Base-by-base conservation (phyloP, 768 basidiomycete species). In the Podaxis mareebaensis region DNA sequence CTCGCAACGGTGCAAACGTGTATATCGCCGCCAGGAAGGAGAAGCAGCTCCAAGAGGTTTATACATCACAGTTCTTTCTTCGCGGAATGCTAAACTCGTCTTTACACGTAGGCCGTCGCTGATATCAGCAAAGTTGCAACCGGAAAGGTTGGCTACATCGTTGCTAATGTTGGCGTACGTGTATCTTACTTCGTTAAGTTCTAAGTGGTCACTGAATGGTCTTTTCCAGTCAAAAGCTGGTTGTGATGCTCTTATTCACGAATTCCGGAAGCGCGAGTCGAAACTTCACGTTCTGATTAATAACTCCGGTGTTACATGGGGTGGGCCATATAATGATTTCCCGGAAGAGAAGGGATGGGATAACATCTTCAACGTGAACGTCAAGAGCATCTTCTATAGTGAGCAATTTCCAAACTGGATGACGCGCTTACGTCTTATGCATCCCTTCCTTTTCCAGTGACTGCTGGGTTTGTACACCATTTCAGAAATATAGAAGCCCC, bases 11-110 rank as follows among this genome's bases (percentile, higher is more conserved):
- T 13, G 92, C 89, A 38, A 90, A 86, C 68, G 94, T 96, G 44
- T 95, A 95, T 76, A 94, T 96, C 67, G 93, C 94, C 12, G 88
- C 92, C 11, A 81, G 94, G 61, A 95, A 93, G 72, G 91, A 92
- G 76, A 72, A 79, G 28, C 89, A 90, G 68, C 80, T 96, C 61
- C 86, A 90, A 76, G 84, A 90, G 81, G 91, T 89, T 28, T 22
- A 24, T 51, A 24, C 49, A 15, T 44, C 22, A 3, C 10, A 51
- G 22, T 26, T 26, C 24, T 13, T 24, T 22, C 49, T 26, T 51
- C 49, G 24, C 26, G 8, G 49, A 28, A 51, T 28, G 49, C 24
- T 51, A 53, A 52, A 38, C 60, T 63, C 51, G 10, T 58, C 38
- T 24, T 33, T 4, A 51, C 49, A 17, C 26, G 22, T 68, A 86